These are phyloP conservation scores for Tetrahymena elliotti DNA, from an alignment of 73 alveolate genomes.

Conservation along the genomic window DNA sequence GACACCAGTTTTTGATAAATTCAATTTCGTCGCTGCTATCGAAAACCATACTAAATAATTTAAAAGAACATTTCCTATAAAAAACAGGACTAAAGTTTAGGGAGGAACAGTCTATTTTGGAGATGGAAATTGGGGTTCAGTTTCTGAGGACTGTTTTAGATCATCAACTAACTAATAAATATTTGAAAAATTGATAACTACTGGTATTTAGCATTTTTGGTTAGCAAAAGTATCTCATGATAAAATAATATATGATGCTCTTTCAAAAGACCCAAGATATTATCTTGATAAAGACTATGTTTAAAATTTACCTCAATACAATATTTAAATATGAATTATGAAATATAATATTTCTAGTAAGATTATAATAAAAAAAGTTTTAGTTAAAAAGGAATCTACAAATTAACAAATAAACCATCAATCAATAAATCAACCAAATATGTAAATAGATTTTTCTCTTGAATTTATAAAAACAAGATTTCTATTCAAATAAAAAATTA, in stretches of 20 bases:
- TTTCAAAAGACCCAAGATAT: neutral
- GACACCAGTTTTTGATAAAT: slow-evolving; percentile 51
- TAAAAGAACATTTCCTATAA: slow-evolving; percentile 49
- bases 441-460: neutral
- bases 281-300: neutral
- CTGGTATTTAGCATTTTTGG: neutral
- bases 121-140: slow-evolving; percentile 47
- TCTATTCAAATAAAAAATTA: no score
- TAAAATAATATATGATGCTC: neutral
- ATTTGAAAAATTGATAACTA: neutral
- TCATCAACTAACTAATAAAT: neutral
- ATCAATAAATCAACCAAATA: neutral
- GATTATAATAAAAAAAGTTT: neutral
- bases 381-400: no score
- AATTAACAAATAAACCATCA: no score
- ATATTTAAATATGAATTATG: neutral
- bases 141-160: neutral
- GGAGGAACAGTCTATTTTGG: slow-evolving; percentile 54
- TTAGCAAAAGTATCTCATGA: neutral
- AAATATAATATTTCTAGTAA: no score
- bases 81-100: slow-evolving; percentile 1
- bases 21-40: slow-evolving; percentile 29
- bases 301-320: neutral
- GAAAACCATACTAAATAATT: slow-evolving; percentile 51
- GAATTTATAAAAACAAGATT: no score